These are phyloP conservation scores for Cladosporium sp. DNA, from an alignment of 2,329 filamentous ascomycete species.

Conservation along the genomic window DNA sequence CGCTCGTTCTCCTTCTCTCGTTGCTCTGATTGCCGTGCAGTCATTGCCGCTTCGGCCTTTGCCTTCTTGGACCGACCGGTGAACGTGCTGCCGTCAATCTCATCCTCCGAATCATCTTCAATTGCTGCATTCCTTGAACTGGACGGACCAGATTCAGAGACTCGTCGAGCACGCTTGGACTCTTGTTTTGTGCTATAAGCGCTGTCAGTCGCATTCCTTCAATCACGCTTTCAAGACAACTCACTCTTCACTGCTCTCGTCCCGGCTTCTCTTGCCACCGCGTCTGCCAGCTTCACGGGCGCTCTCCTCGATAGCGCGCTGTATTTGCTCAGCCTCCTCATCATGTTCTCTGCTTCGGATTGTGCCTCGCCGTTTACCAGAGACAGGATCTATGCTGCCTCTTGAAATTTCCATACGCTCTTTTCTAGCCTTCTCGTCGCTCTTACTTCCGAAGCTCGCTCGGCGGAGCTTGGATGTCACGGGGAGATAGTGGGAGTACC, in stretches of 20 bases:
- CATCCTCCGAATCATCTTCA: constrained; percentile 69
- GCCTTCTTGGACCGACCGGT: constrained; percentile 36
- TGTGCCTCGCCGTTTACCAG: constrained; percentile 81
- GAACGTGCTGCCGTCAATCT: constrained; percentile 29
- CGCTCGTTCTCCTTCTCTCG: constrained; percentile 61
- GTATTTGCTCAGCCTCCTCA: constrained; percentile 85
- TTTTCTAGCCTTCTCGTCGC: constrained; percentile 52
- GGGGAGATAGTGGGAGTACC: constrained; percentile 60
- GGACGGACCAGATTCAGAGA: constrained; percentile 61
- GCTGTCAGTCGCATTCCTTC: constrained; percentile 40
- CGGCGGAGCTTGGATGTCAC: constrained; percentile 51
- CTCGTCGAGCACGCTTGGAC: constrained; percentile 77
- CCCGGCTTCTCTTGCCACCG: constrained; percentile 76
- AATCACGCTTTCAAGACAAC: constrained; percentile 76
- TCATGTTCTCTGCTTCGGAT: constrained; percentile 98
- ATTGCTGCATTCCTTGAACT: constrained; percentile 42
- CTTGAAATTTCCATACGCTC: constrained; percentile 51
- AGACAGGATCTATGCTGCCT: constrained; percentile 50
- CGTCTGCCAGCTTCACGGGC: constrained; percentile 67
- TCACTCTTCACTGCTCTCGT: constrained; percentile 92
- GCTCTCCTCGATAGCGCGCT: constrained; percentile 89
- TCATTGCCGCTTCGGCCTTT: constrained; percentile 41
- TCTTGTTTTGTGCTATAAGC: constrained; percentile 61
- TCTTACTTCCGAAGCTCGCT: constrained; percentile 58
- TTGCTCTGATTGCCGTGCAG: constrained; percentile 58